These are phyloP conservation scores for Teunomyces cretensis DNA, from an alignment of 805 yeast species.

Conservation along the genomic window DNA sequence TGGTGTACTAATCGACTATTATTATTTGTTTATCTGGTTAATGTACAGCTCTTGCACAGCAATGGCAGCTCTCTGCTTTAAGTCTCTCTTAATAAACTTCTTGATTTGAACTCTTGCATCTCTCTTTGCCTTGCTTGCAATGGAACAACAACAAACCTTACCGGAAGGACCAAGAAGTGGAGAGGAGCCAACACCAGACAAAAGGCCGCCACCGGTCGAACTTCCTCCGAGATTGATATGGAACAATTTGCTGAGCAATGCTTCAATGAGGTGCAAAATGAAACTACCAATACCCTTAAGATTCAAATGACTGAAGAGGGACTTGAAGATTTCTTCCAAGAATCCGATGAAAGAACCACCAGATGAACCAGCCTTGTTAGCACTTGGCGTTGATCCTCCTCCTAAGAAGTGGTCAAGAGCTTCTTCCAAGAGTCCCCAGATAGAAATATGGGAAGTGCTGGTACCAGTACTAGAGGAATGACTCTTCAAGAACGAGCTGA, in stretches of 20 bases:
- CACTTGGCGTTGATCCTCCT: conserved; percentile 5
- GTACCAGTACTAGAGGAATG: conserved; percentile 7
- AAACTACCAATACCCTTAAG: conserved; percentile 11
- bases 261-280: conserved; percentile 10
- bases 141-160: conserved; percentile 26
- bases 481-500: conserved; percentile 8
- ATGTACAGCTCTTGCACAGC: conserved; percentile 12
- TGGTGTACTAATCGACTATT: background rate
- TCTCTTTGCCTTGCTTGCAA: conserved; percentile 21
- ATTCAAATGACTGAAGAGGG: conserved; percentile 11
- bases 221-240: conserved; percentile 20
- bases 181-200: conserved; percentile 7
- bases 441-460: conserved; percentile 7
- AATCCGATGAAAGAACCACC: conserved; percentile 5
- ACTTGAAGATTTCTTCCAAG: conserved; percentile 10
- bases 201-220: conserved; percentile 9
- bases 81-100: conserved; percentile 19
- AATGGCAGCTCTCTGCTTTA: conserved; percentile 18
- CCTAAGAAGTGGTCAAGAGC: conserved; percentile 16
- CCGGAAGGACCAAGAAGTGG: conserved; percentile 8
- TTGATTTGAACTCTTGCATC: conserved; percentile 20
- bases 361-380: conserved; percentile 1
- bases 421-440: conserved; percentile 12
- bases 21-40: conserved; percentile 6
- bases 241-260: conserved; percentile 16